These are phyloP conservation scores for Pleurostoma richardsiae DNA, from an alignment of 2,329 filamentous ascomycete genomes.

Conservation along the genomic window DNA sequence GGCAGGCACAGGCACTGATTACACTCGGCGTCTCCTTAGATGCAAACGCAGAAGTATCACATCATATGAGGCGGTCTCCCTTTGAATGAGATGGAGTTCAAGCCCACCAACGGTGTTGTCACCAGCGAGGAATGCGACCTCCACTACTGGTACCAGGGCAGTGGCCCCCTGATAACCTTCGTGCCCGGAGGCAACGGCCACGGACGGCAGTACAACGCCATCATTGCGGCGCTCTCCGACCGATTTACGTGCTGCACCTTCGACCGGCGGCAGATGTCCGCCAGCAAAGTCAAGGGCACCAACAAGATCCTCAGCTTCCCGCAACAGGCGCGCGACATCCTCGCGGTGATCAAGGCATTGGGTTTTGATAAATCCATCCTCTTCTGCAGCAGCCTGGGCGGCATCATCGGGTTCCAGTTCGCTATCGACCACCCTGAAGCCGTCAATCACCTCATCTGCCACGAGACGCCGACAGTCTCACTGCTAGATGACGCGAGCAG, in stretches of 20 bases:
- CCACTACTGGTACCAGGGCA: constrained; percentile 23
- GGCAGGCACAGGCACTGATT: too few relatives aligned
- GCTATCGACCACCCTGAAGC: constrained; percentile 21
- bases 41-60: too few relatives aligned
- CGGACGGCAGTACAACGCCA: constrained; percentile 21
- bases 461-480: constrained; percentile 19
- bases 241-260: constrained; percentile 22
- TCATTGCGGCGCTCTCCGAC: constrained; percentile 19
- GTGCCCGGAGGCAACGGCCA: constrained; percentile 26
- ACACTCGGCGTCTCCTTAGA: too few relatives aligned
- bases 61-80: too few relatives aligned
- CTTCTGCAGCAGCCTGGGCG: constrained; percentile 23
- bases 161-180: constrained; percentile 22
- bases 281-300: constrained; percentile 13
- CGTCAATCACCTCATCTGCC: constrained; percentile 20
- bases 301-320: constrained; percentile 16
- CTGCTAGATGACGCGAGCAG: constrained; percentile 18
- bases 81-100: constrained; percentile 10
- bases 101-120: constrained; percentile 10
- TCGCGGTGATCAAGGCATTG: constrained; percentile 19
- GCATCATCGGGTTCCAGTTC: constrained; percentile 21
- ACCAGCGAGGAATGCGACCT: constrained; percentile 23
- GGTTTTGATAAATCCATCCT: constrained; percentile 18
- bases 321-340: constrained; percentile 24
- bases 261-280: constrained; percentile 26